phyloP scores from a whole-genome alignment of 208 protist genomes.

The Acanthamoeba royreba region DNA sequence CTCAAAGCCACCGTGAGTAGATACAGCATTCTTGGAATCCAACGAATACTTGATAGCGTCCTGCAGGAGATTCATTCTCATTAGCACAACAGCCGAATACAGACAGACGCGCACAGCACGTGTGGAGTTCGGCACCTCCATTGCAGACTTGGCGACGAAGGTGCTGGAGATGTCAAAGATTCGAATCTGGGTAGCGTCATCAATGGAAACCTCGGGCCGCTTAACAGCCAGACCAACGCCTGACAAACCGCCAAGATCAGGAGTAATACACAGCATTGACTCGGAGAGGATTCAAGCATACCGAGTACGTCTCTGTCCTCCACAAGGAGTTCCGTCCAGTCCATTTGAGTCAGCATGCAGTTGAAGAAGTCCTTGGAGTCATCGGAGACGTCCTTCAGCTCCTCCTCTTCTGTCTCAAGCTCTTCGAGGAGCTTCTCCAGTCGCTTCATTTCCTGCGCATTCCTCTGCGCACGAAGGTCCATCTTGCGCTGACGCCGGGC shows the following conservation, averaged over 20 bases:
- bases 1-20: slow-evolving; percentile 56
- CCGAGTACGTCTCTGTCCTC: slow-evolving; percentile 20
- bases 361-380: not conserved
- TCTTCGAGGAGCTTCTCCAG: not conserved
- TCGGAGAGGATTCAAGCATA: not conserved
- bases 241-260: not conserved
- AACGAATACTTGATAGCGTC: slow-evolving; percentile 53
- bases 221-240: not conserved
- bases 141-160: slow-evolving; percentile 48
- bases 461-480: not conserved
- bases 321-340: slow-evolving; percentile 52
- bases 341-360: slow-evolving; percentile 42
- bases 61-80: no score
- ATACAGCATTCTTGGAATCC: slow-evolving; percentile 12
- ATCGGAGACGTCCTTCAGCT: not conserved
- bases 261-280: not conserved
- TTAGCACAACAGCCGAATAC: no score
- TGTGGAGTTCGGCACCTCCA: no score
- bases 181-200: slow-evolving; percentile 63
- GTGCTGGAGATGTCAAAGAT: slow-evolving; percentile 52
- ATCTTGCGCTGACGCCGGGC: not conserved
- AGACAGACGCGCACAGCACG: no score
- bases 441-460: not conserved
- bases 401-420: not conserved
- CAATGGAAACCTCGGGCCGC: not conserved